phyloP scores from a whole-genome alignment of 1,139 yeast species.

The Taiozyma sp. region DNA sequence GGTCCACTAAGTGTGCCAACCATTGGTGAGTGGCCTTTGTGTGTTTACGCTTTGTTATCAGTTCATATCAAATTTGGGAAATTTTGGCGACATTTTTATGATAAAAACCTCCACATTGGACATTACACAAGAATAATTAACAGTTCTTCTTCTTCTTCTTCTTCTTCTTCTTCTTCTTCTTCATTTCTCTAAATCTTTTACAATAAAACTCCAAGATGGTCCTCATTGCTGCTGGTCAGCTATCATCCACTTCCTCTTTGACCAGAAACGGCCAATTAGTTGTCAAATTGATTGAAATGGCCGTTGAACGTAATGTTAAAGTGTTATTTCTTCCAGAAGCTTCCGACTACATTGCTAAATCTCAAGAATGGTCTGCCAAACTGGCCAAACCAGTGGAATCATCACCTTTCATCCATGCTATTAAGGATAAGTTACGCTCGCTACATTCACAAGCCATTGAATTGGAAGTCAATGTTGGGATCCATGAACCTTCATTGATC shows the following conservation, averaged over 20 bases:
- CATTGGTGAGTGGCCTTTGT: background rate
- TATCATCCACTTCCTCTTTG: slow-evolving; percentile 69
- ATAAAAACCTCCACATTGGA: no score
- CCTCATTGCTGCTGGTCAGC: slow-evolving; percentile 79
- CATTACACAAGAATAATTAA: no score
- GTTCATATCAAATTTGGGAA: no score
- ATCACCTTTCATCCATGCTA: slow-evolving; percentile 45
- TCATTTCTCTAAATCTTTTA: no score
- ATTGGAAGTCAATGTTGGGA: slow-evolving; percentile 61
- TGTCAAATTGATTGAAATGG: slow-evolving; percentile 52
- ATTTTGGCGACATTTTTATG: no score
- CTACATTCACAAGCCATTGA: slow-evolving; percentile 27
- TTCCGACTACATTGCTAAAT: slow-evolving; percentile 75
- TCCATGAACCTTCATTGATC: slow-evolving; percentile 66
- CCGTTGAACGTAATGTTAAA: slow-evolving; percentile 53
- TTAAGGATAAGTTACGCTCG: slow-evolving; percentile 43
- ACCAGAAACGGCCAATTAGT: slow-evolving; percentile 56
- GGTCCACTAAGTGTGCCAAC: slow-evolving; percentile 20
- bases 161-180: no score
- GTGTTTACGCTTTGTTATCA: no score
- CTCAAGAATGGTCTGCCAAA: slow-evolving; percentile 58
- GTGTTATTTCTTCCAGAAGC: slow-evolving; percentile 91
- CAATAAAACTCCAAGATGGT: slow-evolving; percentile 33
- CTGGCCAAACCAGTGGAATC: slow-evolving; percentile 50
- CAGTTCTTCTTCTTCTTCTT: no score